Evolutionary conservation across 78 protist species (phyloP).

Genomic region (Dictyostelium purpureum): DNA sequence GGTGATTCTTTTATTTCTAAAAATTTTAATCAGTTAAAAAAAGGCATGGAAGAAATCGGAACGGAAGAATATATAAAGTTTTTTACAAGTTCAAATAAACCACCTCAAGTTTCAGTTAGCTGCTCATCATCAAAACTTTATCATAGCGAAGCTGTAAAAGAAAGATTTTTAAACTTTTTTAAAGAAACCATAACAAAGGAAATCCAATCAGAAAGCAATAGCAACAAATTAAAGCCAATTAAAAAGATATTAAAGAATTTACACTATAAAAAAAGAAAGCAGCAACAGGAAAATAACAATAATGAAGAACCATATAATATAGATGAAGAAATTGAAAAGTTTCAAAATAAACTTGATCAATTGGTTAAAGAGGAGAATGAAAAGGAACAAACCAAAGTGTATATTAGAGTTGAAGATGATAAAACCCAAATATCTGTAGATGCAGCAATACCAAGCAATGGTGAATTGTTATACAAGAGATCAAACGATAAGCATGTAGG

Average conservation of each 20-base stretch:
- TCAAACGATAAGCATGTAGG: constrained; percentile 26
- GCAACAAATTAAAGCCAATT: background rate
- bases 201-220: background rate
- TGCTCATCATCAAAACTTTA: background rate
- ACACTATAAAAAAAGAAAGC: background rate
- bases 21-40: constrained; percentile 10
- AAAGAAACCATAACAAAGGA: background rate
- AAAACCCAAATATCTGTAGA: constrained; percentile 18
- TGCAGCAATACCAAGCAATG: background rate
- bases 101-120: background rate
- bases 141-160: constrained; percentile 40
- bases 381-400: constrained; percentile 9
- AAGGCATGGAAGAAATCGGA: background rate
- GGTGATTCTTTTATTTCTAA: background rate
- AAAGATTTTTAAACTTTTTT: constrained; percentile 30
- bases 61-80: background rate
- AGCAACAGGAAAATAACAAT: background rate
- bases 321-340: background rate
- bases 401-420: constrained; percentile 17
- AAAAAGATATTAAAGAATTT: constrained; percentile 11
- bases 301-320: background rate
- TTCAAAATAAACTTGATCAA: background rate
- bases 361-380: background rate
- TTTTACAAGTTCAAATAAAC: background rate
- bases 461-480: constrained; percentile 20